These are phyloP conservation scores for Geosmithia morbida DNA, from an alignment of 2,329 filamentous ascomycete genomes.

Conservation along the genomic window DNA sequence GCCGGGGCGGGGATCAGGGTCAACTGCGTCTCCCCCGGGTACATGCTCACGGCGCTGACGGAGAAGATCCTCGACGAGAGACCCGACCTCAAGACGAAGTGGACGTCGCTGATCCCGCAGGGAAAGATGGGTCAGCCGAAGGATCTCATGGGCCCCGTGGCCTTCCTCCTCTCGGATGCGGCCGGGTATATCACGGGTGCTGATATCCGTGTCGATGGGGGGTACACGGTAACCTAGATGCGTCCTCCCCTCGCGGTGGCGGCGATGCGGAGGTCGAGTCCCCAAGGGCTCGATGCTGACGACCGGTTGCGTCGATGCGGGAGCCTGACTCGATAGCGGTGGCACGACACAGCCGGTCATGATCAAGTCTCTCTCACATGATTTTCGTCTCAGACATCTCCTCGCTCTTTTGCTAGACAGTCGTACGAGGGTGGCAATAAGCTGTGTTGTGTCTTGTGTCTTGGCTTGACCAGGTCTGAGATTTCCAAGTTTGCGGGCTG, in stretches of 20 bases:
- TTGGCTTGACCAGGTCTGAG: no score
- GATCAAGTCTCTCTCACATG: background rate
- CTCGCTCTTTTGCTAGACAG: no score
- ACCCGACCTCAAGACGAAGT: slow-evolving; percentile 76
- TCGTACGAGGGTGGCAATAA: no score
- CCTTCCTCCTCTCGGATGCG: slow-evolving; percentile 72
- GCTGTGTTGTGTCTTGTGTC: no score
- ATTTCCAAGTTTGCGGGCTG: no score
- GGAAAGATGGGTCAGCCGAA: slow-evolving; percentile 88
- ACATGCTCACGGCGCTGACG: slow-evolving; percentile 89
- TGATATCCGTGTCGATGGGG: slow-evolving; percentile 71
- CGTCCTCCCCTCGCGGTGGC: no score
- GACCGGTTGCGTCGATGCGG: background rate
- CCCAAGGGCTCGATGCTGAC: no score
- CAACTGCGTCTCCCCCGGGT: slow-evolving; percentile 89
- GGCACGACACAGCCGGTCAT: background rate
- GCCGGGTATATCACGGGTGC: slow-evolving; percentile 58
- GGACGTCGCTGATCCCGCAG: slow-evolving; percentile 83
- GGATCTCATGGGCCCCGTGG: slow-evolving; percentile 86
- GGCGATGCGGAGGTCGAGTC: no score
- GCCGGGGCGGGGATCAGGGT: slow-evolving; percentile 76
- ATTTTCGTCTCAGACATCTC: no score
- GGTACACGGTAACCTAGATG: slow-evolving; percentile 64
- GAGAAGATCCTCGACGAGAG: slow-evolving; percentile 92
- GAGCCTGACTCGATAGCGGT: background rate